Conservation (phyloP, 495 filamentous ascomycete genomes). For the Trypethelium eluteriae region DNA sequence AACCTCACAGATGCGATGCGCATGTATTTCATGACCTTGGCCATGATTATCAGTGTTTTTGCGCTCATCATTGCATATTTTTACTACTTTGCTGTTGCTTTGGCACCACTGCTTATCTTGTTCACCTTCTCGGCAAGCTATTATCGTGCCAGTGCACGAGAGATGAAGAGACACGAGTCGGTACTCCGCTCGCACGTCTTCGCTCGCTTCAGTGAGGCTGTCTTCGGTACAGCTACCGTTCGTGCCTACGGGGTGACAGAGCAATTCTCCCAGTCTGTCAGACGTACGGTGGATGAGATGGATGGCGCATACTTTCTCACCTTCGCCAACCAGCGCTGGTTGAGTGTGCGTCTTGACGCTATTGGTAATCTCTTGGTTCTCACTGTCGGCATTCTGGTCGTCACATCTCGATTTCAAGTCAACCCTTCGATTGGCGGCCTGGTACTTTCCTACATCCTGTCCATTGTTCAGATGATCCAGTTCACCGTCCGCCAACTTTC, state of each 20-base stretch:
- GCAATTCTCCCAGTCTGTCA: constrained; percentile 62
- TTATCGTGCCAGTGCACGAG: constrained; percentile 82
- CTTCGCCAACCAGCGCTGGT: constrained; percentile 89
- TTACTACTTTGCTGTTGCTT: constrained; percentile 84
- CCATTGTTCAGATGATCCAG: constrained; percentile 93
- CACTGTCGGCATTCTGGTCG: constrained; percentile 79
- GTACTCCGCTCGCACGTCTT: constrained; percentile 81
- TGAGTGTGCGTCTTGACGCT: constrained; percentile 72
- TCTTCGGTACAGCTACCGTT: constrained; percentile 76
- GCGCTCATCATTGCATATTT: constrained; percentile 86
- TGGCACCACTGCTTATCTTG: constrained; percentile 69
- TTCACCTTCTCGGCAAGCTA: constrained; percentile 81
- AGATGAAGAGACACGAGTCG: constrained; percentile 89
- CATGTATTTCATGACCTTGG: constrained; percentile 82
- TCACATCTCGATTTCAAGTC: constrained; percentile 86
- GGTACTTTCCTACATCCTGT: constrained; percentile 84
- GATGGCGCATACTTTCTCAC: constrained; percentile 89
- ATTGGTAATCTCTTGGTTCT: constrained; percentile 79
- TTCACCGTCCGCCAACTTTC: constrained; percentile 91
- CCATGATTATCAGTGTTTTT: constrained; percentile 65
- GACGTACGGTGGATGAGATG: constrained; percentile 75
- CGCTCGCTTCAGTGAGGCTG: constrained; percentile 82
- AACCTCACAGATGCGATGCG: constrained; percentile 81
- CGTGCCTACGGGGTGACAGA: constrained; percentile 76
- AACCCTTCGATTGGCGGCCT: constrained; percentile 76